Conservation (phyloP, 129 eudicot species). For the Arctium minus region DNA sequence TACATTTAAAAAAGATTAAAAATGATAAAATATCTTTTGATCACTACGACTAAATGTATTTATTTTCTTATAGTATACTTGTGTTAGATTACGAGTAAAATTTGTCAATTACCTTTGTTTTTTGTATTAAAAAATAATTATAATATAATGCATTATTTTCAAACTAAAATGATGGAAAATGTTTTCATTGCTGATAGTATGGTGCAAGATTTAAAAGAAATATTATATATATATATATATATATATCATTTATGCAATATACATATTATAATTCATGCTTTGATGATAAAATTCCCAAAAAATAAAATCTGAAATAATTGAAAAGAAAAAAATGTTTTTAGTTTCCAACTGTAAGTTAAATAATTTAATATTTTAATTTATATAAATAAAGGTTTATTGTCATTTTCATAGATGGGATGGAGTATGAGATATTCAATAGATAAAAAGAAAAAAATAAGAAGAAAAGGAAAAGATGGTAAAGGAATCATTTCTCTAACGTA, state of each 20-base stretch:
- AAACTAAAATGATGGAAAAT: too few species aligned
- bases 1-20: neutral
- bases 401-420: constrained; percentile 33
- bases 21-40: neutral
- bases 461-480: constrained; percentile 36
- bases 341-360: neutral
- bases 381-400: constrained; percentile 22
- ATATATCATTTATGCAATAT: too few species aligned
- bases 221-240: too few species aligned
- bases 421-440: constrained; percentile 21
- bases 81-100: too few species aligned
- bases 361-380: neutral
- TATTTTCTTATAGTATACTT: neutral
- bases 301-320: neutral
- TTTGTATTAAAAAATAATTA: too few species aligned
- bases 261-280: too few species aligned
- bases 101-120: too few species aligned
- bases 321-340: neutral
- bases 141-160: too few species aligned
- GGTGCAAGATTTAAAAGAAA: too few species aligned
- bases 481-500: constrained; percentile 38
- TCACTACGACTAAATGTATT: neutral
- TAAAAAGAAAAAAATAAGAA: constrained; percentile 5
- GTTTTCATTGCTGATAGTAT: too few species aligned
- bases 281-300: too few species aligned